phyloP scores from a whole-genome alignment of 805 yeast genomes.

The Huiozyma sinensis region DNA sequence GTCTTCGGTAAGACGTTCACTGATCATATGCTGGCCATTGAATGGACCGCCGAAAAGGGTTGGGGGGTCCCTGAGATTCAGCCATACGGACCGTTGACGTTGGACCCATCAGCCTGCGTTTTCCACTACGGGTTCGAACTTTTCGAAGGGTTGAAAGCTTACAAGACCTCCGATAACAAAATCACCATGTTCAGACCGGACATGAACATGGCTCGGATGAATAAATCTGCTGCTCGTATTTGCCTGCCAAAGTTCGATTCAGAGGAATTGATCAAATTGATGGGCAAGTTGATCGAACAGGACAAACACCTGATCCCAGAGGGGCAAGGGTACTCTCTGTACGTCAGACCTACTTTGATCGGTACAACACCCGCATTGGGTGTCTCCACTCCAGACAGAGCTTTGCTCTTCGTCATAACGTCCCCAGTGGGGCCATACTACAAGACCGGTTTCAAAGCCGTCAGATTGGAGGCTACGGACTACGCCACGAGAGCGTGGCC shows the following conservation, averaged over 20 bases:
- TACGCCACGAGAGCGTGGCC: conserved; percentile 99
- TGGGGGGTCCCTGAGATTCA: conserved; percentile 86
- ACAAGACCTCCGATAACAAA: conserved; percentile 50
- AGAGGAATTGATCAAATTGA: conserved; percentile 62
- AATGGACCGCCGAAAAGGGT: conserved; percentile 69
- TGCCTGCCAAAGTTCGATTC: conserved; percentile 80
- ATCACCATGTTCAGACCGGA: conserved; percentile 84
- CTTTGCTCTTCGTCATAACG: conserved; percentile 75
- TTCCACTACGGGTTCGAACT: conserved; percentile 92
- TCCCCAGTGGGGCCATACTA: conserved; percentile 97
- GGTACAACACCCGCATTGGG: conserved; percentile 89
- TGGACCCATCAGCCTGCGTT: conserved; percentile 86
- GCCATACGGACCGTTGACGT: conserved; percentile 64
- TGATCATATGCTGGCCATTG: conserved; percentile 77
- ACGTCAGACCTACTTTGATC: conserved; percentile 89
- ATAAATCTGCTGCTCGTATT: conserved; percentile 77
- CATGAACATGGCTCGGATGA: conserved; percentile 86
- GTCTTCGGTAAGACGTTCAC: conserved; percentile 72
- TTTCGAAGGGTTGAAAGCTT: conserved; percentile 94
- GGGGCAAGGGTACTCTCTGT: conserved; percentile 81
- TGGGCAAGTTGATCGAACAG: conserved; percentile 62
- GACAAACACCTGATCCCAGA: conserved; percentile 76
- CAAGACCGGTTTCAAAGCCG: conserved; percentile 92
- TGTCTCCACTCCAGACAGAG: conserved; percentile 71
- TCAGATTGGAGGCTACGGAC: conserved; percentile 86